Evolutionary conservation across 2,329 filamentous ascomycete genomes (phyloP), one percentile per base, ranked within the genome.

Genomic region (Helicocarpus griseus): DNA sequence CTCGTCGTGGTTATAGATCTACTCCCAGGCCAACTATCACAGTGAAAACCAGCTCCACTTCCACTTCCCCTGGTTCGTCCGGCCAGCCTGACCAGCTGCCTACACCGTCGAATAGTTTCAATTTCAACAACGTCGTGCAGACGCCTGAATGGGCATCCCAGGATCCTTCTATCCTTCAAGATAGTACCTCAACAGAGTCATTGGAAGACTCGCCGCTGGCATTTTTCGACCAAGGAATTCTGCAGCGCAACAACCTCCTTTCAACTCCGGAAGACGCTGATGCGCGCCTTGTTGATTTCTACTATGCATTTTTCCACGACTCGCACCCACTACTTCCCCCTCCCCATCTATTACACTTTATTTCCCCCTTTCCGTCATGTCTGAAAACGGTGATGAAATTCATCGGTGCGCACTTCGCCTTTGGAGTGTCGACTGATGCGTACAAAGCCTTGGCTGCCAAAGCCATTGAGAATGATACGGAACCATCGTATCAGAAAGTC

Each of bases 1-100:
- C 85, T 36, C 81, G 86, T 40, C 79, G 86, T 54, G 86, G 86
- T 28, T 87, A 86, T 71, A 87, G 44, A 24, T 35, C 29, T 17
- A 47, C 44, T 24, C 44, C 28, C 13, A 49, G 33, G 35, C 33
- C 47, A 29, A 49, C 7, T 29, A 44, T 44, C 9, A 19, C 19
- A 6, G 29, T n/a, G 19, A 35, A 13, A 17, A 17, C 44, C n/a
- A 35, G 19, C 13, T 21, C n/a, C 1, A 19, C 17, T n/a, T 22
- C 28, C 9, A 35, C 44, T n/a, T 29, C 44, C 11, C 1, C 19
- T 8, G n/a, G 47, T 11, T 49, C 47, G n/a, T 13, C 22, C 2
- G 29, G 14, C 13, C 31, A 21, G 11, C 17, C 44, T 35, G 28
- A 36, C 19, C 28, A 45, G 19, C 19, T 35, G 11, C 24, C 44